Conservation (phyloP, 164 flowering plant species). For the Sextonia rubra region DNA sequence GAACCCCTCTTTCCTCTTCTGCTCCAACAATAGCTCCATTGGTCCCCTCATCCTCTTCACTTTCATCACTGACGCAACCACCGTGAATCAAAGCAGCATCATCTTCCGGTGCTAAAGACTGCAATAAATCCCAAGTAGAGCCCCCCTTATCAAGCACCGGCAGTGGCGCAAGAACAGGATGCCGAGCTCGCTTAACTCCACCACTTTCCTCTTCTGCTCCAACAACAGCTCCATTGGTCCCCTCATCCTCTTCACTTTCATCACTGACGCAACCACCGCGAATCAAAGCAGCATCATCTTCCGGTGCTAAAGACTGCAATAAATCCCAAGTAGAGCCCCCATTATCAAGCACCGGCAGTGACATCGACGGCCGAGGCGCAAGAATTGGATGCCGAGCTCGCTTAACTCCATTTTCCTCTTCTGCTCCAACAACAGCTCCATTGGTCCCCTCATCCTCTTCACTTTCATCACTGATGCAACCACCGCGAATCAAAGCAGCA, state of each 20-base stretch:
- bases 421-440: conserved; percentile 18
- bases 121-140: conserved; percentile 66
- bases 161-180: conserved; percentile 53
- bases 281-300: conserved; percentile 15
- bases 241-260: conserved; percentile 11
- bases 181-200: conserved; percentile 81
- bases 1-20: no score
- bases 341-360: conserved; percentile 35
- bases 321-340: conserved; percentile 65
- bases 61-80: conserved; percentile 14
- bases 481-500: conserved; percentile 1
- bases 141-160: conserved; percentile 31
- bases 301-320: conserved; percentile 47
- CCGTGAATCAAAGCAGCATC: conserved; percentile 8
- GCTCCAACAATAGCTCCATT: conserved; percentile 17
- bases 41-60: conserved; percentile 11
- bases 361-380: no score
- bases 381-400: conserved; percentile 75
- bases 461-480: conserved; percentile 13
- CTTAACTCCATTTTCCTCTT: conserved; percentile 69
- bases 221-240: conserved; percentile 15
- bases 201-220: no score
- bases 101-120: conserved; percentile 47
- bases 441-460: conserved; percentile 13
- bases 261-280: conserved; percentile 11